These are phyloP conservation scores for Colletotrichum magnum DNA, from an alignment of 2,329 filamentous ascomycete species.

Conservation along the genomic window DNA sequence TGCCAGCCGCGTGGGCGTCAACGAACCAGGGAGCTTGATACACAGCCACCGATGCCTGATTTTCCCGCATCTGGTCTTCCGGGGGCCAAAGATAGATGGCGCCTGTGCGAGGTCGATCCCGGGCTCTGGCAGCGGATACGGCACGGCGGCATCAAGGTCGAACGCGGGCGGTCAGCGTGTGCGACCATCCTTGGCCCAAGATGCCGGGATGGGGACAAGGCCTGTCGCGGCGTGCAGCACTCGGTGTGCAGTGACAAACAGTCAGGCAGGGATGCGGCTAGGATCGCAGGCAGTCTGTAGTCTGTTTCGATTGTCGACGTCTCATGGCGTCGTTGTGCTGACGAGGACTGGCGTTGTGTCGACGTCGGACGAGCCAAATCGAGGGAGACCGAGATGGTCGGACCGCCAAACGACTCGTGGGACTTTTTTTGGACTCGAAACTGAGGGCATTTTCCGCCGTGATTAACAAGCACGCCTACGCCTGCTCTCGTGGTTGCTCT, in stretches of 20 bases:
- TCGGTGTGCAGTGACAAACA: slow-evolving; percentile 15
- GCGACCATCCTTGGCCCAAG: slow-evolving; percentile 32
- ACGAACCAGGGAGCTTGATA: slow-evolving; percentile 8
- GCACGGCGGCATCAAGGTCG: slow-evolving; percentile 13
- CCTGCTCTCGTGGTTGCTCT: neutral
- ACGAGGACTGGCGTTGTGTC: slow-evolving; percentile 2
- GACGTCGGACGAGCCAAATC: neutral
- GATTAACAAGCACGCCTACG: neutral
- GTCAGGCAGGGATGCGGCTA: slow-evolving; percentile 3
- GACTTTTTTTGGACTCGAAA: neutral
- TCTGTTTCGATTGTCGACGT: slow-evolving; percentile 14
- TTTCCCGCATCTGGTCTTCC: slow-evolving; percentile 9
- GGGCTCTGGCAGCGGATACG: slow-evolving; percentile 25
- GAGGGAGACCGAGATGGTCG: slow-evolving; percentile 4
- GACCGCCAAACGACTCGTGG: neutral
- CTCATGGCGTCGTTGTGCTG: slow-evolving; percentile 8
- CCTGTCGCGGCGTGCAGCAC: slow-evolving; percentile 10
- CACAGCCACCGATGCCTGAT: slow-evolving; percentile 10
- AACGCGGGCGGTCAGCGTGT: slow-evolving; percentile 20
- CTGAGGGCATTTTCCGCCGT: neutral
- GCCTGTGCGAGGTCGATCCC: slow-evolving; percentile 25
- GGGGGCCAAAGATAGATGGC: slow-evolving; percentile 17
- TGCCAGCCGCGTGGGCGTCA: slow-evolving; percentile 20
- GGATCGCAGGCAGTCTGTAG: neutral
- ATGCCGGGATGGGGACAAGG: slow-evolving; percentile 23